These are phyloP conservation scores for Apiotrichum sp. DNA, from an alignment of 1,284 basidiomycete species.

Conservation along the genomic window DNA sequence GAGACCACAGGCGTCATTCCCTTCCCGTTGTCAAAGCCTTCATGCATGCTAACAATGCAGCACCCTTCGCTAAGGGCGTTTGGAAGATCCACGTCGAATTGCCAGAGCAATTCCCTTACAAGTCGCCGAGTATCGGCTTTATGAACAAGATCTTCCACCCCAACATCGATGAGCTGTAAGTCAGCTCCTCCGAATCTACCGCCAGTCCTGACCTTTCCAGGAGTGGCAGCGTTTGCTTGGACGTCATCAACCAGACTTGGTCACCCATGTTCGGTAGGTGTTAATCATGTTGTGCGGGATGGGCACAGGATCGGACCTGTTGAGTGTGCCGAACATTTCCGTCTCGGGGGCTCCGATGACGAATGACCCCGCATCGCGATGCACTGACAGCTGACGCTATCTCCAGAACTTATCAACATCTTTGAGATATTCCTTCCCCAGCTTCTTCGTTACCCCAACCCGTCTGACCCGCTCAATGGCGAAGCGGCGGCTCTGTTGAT, in stretches of 20 bases:
- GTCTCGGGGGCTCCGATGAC: not conserved
- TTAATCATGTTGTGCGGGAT: conserved; percentile 4
- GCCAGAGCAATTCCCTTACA: conserved; percentile 98
- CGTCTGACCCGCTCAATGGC: conserved; percentile 93
- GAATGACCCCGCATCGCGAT: too few relatives aligned
- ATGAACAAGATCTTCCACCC: conserved; percentile 99
- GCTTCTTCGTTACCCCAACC: conserved; percentile 93
- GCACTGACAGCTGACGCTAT: conserved; percentile 2
- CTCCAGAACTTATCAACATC: conserved; percentile 94
- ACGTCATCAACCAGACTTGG: conserved; percentile 99
- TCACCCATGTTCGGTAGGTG: conserved; percentile 91
- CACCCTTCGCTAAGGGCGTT: conserved; percentile 89
- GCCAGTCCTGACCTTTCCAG: conserved; percentile 48
- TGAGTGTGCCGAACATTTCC: not conserved
- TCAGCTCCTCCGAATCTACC: not conserved
- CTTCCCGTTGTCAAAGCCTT: not conserved
- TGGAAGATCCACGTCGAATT: conserved; percentile 99
- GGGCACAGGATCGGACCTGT: too few relatives aligned
- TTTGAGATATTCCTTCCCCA: conserved; percentile 98
- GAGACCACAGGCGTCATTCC: not conserved
- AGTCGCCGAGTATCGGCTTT: conserved; percentile 97
- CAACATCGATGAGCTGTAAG: conserved; percentile 92
- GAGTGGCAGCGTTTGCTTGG: conserved; percentile 89
- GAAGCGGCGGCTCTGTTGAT: conserved; percentile 94
- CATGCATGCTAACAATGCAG: conserved; percentile 49